Base-by-base conservation (phyloP, 78 protist genomes). In the Pelomyxa schiedti region DNA sequence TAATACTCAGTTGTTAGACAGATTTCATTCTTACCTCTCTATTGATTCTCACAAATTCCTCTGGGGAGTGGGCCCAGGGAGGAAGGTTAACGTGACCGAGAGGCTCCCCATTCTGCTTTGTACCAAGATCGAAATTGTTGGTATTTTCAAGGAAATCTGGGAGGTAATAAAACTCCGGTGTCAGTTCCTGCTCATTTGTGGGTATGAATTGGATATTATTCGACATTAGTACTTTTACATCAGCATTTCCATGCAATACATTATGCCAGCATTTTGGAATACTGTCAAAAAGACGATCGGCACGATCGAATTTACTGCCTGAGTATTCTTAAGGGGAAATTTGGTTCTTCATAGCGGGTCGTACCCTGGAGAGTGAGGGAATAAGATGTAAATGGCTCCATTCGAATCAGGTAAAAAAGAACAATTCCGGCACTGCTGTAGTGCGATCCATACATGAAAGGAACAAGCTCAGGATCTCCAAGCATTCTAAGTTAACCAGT, bases 251-350 rank as follows among this genome's bases (percentile, higher is more conserved):
- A 36, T 40, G 32, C 40, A 81, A 6, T 9, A 74, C 32, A 68
- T 74, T 75, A 4, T 73, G 28, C 95, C 94, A 97, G 39, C 96
- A 63, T 40, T 40, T 30, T 4, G 58, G 74, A 1, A 97, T 58
- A 22, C 78, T 47, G 65, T 74, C 43, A 83, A 98, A 98, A 87
- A 95, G 75, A 30, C 99, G 83, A 76, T 93, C 95, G 1, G 99
- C 91, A 9, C 83, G 88, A 69, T 98, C 99, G 16, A 95, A 95
- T 30, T 72, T 28, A 22, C 97, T 98, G 28, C 95, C n/a, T n/a
- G n/a, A n/a, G n/a, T n/a, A n/a, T n/a, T n/a, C n/a, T n/a, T n/a
- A n/a, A n/a, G n/a, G n/a, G n/a, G n/a, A n/a, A n/a, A n/a, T n/a
- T n/a, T n/a, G n/a, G n/a, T n/a, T n/a, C n/a, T n/a, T n/a, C n/a